These are phyloP conservation scores for Rhododendron williamsianum DNA, from an alignment of 148 eudicot species.

Conservation along the genomic window DNA sequence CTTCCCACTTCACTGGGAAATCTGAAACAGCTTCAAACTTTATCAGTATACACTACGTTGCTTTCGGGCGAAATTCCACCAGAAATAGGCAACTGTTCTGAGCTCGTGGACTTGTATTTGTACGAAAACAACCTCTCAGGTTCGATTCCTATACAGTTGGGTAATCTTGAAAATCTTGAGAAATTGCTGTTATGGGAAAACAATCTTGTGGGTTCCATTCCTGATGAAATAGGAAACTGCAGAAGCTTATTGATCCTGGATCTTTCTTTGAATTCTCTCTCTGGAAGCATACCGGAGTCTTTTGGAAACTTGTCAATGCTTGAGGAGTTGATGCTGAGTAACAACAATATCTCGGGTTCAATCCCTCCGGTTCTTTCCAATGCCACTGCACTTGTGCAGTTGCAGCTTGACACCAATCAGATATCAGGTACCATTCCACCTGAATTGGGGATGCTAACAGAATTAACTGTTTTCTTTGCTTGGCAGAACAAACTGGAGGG, in stretches of 20 bases:
- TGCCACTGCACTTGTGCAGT: conserved; percentile 41
- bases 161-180: conserved; percentile 54
- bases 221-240: conserved; percentile 66
- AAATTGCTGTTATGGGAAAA: conserved; percentile 67
- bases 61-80: conserved; percentile 61
- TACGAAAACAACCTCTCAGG: conserved; percentile 69
- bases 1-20: conserved; percentile 55
- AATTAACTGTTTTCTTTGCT: conserved; percentile 62
- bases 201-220: conserved; percentile 49
- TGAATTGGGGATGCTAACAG: conserved; percentile 41
- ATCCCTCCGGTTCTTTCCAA: conserved; percentile 58
- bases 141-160: conserved; percentile 51
- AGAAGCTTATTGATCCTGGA: conserved; percentile 50
- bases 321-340: conserved; percentile 68
- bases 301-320: conserved; percentile 46
- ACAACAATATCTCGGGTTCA: conserved; percentile 67
- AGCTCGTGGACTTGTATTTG: conserved; percentile 58
- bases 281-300: conserved; percentile 59
- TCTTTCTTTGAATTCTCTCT: conserved; percentile 58
- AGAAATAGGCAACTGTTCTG: conserved; percentile 67
- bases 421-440: conserved; percentile 64
- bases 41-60: conserved; percentile 62
- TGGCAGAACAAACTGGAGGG: conserved; percentile 85
- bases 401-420: conserved; percentile 71
- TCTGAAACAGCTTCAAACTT: conserved; percentile 44